Percentiles rank a stretch among this genome's conserved stretches.
These are phyloP conservation scores for Pseudophaeomoniella oleicola DNA, from an alignment of 2,329 filamentous ascomycete species.

Conservation along the genomic window DNA sequence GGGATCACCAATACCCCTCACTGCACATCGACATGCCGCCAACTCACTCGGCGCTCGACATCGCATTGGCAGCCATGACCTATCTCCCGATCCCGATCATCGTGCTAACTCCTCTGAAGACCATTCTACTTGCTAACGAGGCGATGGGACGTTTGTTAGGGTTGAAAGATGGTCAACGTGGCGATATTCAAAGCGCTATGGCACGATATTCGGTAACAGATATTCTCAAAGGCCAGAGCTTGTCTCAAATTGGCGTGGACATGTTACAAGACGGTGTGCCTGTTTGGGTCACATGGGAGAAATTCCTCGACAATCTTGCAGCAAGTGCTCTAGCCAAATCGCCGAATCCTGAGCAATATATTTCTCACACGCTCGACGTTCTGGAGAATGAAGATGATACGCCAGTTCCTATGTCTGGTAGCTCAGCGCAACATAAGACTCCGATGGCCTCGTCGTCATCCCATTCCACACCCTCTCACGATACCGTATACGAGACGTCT, in stretches of 20 bases:
- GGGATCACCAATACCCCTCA: too few relatives aligned
- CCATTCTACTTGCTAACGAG: slow-evolving; percentile 59
- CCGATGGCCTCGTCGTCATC: slow-evolving; percentile 6
- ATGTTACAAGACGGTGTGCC: slow-evolving; percentile 52
- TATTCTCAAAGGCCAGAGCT: slow-evolving; percentile 46
- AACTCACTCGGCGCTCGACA: slow-evolving; percentile 8
- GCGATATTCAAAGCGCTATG: slow-evolving; percentile 12
- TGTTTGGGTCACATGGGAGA: slow-evolving; percentile 35
- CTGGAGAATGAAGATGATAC: slow-evolving; percentile 6
- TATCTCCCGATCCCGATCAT: slow-evolving; percentile 60
- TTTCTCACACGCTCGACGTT: neutral
- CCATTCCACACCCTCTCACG: slow-evolving; percentile 17
- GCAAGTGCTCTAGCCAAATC: slow-evolving; percentile 5
- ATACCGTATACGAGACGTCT: slow-evolving; percentile 41
- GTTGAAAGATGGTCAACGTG: slow-evolving; percentile 30
- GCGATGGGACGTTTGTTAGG: slow-evolving; percentile 58
- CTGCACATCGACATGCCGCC: neutral
- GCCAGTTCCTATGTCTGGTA: slow-evolving; percentile 3
- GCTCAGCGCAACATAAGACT: neutral
- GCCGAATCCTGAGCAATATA: neutral
- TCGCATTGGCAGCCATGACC: slow-evolving; percentile 53
- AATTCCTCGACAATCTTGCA: slow-evolving; percentile 39
- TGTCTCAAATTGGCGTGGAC: slow-evolving; percentile 59
- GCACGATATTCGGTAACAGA: slow-evolving; percentile 35
- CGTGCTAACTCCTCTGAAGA: slow-evolving; percentile 54